Base-by-base conservation (phyloP, 139 green algal genomes). In the Picochlorum sp. region DNA sequence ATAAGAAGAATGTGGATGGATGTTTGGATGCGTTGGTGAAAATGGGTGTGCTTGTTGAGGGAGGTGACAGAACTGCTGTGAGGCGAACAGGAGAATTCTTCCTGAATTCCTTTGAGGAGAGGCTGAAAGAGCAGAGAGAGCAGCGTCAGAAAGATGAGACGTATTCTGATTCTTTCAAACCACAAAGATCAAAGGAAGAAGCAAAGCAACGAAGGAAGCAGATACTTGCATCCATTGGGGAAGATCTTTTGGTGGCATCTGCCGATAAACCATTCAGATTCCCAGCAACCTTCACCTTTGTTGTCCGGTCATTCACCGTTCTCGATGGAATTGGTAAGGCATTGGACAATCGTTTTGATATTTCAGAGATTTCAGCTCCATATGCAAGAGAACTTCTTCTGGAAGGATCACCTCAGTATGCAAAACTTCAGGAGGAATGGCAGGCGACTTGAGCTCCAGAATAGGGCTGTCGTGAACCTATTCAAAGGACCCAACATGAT, bases 201-300 rank as follows among this genome's bases (percentile, higher is more conserved):
- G 70, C 65, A 18, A 65, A 72, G 49, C 51, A 56, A 20, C 78
- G 81, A 68, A 75, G 88, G 52, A 94, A 92, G 77, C 65, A 90
- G 73, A 96, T 97, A 69, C 76, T 98, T 37, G 71, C 80, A 15
- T 82, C 69, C 73, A 95, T 96, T 63, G 88, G 78, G 71, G 92
- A 99, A 83, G 94, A 99, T 68, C 74, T 99, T 58, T 75, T 99
- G 66, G 61, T 94, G 16, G 92, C 95, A 6, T 81, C 86, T 11
- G 83, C 81, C 14, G 94, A 98, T 85, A 94, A 98, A 87, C 94
- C 94, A 26, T 97, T 97, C 83, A 76, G 93, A 38, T 98, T 98
- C 86, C 93, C 93, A 14, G 94, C 94, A 26, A 92, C 87, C 41
- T 97, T 98, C 85, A 98, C 92, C 9, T 97, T 97, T 73, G 91